These are phyloP conservation scores for Nepenthes gracilis DNA, from an alignment of 148 eudicot species.

Conservation along the genomic window DNA sequence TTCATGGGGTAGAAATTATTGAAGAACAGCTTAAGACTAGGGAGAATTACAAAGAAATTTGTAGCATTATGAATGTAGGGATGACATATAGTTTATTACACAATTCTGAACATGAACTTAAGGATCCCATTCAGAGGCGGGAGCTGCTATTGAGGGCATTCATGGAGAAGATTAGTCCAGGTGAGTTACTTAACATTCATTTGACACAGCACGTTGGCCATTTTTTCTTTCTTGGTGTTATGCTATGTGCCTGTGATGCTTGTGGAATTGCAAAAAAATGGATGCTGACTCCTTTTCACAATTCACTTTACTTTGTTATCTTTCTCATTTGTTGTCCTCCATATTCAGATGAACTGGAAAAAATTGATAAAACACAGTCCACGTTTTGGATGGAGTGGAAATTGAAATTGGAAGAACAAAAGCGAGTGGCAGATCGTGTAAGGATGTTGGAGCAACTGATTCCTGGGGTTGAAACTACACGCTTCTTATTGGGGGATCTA, in stretches of 20 bases:
- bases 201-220: not conserved
- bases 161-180: constrained; percentile 66
- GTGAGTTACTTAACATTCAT: constrained; percentile 20
- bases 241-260: too few relatives aligned
- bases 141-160: constrained; percentile 55
- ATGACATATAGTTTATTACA: constrained; percentile 82
- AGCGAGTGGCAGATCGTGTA: constrained; percentile 64
- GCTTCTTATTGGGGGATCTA: constrained; percentile 70
- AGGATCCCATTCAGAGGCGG: constrained; percentile 68
- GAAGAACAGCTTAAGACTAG: constrained; percentile 75
- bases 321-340: constrained; percentile 4
- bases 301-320: constrained; percentile 1
- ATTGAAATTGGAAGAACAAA: constrained; percentile 76
- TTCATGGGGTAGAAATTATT: constrained; percentile 86
- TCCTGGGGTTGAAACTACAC: constrained; percentile 78
- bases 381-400: constrained; percentile 99
- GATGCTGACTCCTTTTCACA: not conserved
- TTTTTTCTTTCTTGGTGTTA: too few relatives aligned
- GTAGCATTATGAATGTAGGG: constrained; percentile 92
- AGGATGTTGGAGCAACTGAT: constrained; percentile 82
- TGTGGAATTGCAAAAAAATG: too few relatives aligned
- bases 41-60: constrained; percentile 63
- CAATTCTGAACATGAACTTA: constrained; percentile 47
- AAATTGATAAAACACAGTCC: constrained; percentile 66
- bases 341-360: constrained; percentile 58